A percentile compares a stretch with the other conserved stretches of the same genome.
These are phyloP conservation scores for Adansonia digitata DNA, from an alignment of 345 rosid genomes.

Conservation along the genomic window DNA sequence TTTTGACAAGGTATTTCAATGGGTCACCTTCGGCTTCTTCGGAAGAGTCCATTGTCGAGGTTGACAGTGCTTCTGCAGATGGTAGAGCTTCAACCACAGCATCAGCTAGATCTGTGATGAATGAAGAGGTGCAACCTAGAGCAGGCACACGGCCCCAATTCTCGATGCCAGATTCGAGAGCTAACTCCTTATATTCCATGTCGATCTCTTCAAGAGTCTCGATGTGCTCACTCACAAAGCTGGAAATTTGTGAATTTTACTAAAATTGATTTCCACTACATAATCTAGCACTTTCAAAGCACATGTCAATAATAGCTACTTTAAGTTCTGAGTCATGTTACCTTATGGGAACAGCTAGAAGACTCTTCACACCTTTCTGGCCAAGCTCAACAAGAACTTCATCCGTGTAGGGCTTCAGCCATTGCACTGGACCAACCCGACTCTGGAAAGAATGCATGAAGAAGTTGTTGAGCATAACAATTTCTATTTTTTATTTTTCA, in stretches of 20 bases:
- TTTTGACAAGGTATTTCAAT: constrained; percentile 43
- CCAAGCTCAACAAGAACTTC: constrained; percentile 94
- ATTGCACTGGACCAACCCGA: constrained; percentile 96
- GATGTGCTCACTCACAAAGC: constrained; percentile 92
- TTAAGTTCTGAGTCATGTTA: constrained; percentile 17
- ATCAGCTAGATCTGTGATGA: constrained; percentile 87
- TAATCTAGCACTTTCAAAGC: not conserved
- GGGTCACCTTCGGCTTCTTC: constrained; percentile 50
- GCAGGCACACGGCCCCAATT: constrained; percentile 97
- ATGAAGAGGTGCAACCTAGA: constrained; percentile 67
- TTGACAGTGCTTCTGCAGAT: constrained; percentile 51
- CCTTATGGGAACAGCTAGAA: constrained; percentile 93
- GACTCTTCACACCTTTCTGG: constrained; percentile 85
- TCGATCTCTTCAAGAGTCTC: constrained; percentile 97
- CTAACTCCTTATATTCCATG: constrained; percentile 81
- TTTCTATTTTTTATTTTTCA: not conserved
- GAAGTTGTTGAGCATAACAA: not conserved
- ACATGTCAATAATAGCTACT: not conserved
- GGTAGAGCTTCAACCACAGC: constrained; percentile 85
- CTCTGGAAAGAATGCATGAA: constrained; percentile 39
- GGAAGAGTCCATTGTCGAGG: constrained; percentile 23
- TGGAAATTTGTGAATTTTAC: constrained; percentile 23
- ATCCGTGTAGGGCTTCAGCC: constrained; percentile 95
- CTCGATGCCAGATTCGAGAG: constrained; percentile 81
- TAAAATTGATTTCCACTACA: not conserved